Evolutionary conservation across 2,329 filamentous ascomycete species (phyloP).

Genomic region (Cordyceps farinosa): DNA sequence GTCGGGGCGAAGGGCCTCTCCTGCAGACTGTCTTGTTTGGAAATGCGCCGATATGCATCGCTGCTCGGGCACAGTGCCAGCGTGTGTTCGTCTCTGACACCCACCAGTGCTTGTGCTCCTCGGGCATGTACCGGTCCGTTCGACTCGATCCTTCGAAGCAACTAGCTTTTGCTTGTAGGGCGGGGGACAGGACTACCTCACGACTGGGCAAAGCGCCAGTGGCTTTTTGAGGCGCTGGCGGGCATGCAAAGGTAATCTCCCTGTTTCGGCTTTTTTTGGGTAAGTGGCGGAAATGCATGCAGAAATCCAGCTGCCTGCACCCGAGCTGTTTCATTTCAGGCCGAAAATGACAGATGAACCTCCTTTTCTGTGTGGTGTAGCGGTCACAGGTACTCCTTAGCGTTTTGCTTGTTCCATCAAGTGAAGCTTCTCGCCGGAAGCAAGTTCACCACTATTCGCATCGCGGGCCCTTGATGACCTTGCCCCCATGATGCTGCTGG

Average conservation of each 20-base stretch:
- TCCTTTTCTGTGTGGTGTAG: background rate
- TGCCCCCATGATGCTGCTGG: background rate
- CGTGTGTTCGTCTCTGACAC: background rate
- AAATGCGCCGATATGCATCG: background rate
- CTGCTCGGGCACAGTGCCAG: background rate
- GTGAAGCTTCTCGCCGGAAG: background rate
- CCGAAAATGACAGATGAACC: background rate
- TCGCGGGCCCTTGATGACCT: background rate
- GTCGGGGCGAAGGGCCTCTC: background rate
- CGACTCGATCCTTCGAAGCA: background rate
- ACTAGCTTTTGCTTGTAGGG: background rate
- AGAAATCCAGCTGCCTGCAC: background rate
- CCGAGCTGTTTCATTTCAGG: background rate
- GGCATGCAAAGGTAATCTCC: constrained; percentile 2
- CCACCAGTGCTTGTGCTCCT: background rate
- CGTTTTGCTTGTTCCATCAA: background rate
- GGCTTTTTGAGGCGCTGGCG: constrained; percentile 1
- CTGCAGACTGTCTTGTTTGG: background rate
- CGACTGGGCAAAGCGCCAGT: background rate
- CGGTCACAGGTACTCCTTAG: background rate
- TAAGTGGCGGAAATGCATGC: background rate
- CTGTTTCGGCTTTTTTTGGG: background rate
- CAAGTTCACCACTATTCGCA: background rate
- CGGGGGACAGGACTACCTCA: background rate
- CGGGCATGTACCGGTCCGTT: constrained; percentile 4